A percentile compares a stretch with the other conserved stretches of the same genome.
Conservation (phyloP, 176 grass and related monocot species). For the Triticum aestivum region IWGSC_CS_RefSeq_v2.1 NC_057802.1:513182602-513183101, state of each 20-base stretch:
- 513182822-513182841: not conserved
- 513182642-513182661: not conserved
- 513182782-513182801: not conserved
- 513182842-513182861: not conserved
- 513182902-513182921: not conserved
- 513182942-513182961: too few relatives aligned
- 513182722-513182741: not conserved
- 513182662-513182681: not conserved
- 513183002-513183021: not conserved
- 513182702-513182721: not conserved
- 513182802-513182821: not conserved
- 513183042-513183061: not conserved
- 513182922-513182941: too few relatives aligned
- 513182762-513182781: slow-evolving; percentile 7
- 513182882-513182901: not conserved
- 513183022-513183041: not conserved
- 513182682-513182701: not conserved
- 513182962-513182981: too few relatives aligned
- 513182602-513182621: not conserved
- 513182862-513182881: not conserved
- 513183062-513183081: not conserved
- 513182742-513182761: not conserved
- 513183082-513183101: not conserved
- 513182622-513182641: not conserved
- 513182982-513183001: too few relatives aligned